Conservation (phyloP, 208 protist species). For the Acanthamoeba triangularis region DNA sequence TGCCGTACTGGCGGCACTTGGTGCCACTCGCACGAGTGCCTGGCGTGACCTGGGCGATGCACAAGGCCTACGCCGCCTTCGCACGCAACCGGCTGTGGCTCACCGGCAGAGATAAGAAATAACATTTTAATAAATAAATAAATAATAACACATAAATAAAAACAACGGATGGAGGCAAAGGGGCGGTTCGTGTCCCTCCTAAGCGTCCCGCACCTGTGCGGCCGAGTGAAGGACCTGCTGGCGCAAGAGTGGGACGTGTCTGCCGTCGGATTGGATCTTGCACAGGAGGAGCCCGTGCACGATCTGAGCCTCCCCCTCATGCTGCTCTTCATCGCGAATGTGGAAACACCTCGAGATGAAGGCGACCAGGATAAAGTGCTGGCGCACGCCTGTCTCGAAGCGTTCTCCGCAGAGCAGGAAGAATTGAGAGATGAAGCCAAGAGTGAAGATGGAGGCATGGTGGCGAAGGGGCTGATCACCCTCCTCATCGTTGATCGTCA, state of each 20-base stretch:
- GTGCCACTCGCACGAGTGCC: background rate
- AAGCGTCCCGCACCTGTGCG: background rate
- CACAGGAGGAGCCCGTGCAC: background rate
- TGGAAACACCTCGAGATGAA: too few relatives aligned
- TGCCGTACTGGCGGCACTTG: slow-evolving; percentile 1
- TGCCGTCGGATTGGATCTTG: background rate
- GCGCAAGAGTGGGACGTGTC: background rate
- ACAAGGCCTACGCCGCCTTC: background rate
- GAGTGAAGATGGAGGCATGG: background rate
- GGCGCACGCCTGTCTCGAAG: background rate
- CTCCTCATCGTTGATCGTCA: background rate
- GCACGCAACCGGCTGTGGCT: background rate
- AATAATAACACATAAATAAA: too few relatives aligned
- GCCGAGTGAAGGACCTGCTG: background rate
- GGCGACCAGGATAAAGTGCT: background rate
- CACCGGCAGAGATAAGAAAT: background rate
- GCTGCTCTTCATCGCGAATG: background rate
- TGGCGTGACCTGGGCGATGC: background rate
- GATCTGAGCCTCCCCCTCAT: background rate
- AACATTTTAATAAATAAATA: too few relatives aligned
- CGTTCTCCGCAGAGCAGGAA: background rate
- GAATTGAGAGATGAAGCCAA: background rate
- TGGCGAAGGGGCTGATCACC: background rate
- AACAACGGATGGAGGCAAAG: too few relatives aligned
- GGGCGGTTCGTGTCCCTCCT: background rate